Evolutionary conservation across 106 monocot species (phyloP), one percentile per base, ranked within the genome.

Genomic region (Dendrobium huoshanense): DNA sequence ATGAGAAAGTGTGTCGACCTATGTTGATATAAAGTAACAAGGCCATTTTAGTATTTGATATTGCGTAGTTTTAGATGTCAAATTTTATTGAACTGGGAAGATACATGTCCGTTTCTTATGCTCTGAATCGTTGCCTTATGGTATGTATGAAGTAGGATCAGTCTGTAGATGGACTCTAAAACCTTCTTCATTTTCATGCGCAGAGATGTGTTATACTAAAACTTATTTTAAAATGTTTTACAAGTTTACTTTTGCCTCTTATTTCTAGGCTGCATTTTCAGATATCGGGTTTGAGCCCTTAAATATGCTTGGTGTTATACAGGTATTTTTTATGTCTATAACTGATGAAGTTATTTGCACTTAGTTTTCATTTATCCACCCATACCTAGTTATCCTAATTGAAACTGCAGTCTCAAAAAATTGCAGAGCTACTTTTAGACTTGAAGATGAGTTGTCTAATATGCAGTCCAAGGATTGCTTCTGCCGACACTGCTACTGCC

Each of bases 251-350:
- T 25, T 65, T 58, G 2, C 25, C 44, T 61, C 61, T 78, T 17
- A 2, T 70, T 83, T 88, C n/a, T 88, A 96, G 96, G 87, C 72
- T 75, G 67, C 72, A 64, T 89, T 91, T 77, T 55, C 86, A 43
- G 85, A 83, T 70, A 82, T 90, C 81, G 95, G 87, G 19, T 88
- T 87, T 84, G 91, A 92, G 77, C 84, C 98, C 55, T 85, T 99
- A 88, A 99, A 91, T 81, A 99, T 99, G 98, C 92, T 99, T 81
- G 98, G 98, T 41, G 79, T 91, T 78, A 92, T 99, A 80, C 96
- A 96, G 93, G 96, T 96, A 88, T 20, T 22, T 19, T 2, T 41
- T 47, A n/a, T 16, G 75, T 64, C 7, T 40, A 31, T 4, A 29
- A 49, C 27, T 67, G 25, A 49, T 40, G 64, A 5, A 27, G 5